Evolutionary conservation across 192 early-diverging fungal genomes (phyloP), one percentile per base, ranked within the genome.

Genomic region (Coemansia interrupta): DNA sequence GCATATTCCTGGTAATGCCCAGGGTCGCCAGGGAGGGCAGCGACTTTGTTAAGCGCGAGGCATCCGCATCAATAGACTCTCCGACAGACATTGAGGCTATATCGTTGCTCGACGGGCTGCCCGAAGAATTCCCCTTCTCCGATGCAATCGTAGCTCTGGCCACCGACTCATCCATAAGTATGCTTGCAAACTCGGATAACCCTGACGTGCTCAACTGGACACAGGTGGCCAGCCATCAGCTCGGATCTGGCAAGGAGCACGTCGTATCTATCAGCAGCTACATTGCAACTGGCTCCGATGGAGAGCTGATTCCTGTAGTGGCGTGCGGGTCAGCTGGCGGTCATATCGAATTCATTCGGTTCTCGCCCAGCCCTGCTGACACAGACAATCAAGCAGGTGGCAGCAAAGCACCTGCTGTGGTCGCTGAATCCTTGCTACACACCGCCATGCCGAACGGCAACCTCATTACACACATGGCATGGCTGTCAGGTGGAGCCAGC

Each of bases 161-260:
- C 15, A 72, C 61, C 65, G 68, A 78, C 45, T 78, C 75, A 3
- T 56, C 58, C 3, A 48, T 78, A 14, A 65, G 61, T 22, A 45
- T 78, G 57, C 58, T 68, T 39, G 61, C 64, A 2, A 38, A 69
- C 3, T 38, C 44, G 23, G 41, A 48, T 4, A 60, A 68, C 32
- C 75, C 69, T 1, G 59, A 68, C 39, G 12, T 41, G 2, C 32
- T 26, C 15, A 63, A 64, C 39, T 78, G 75, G 75, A 30, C 41
- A 10, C 49, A 72, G 38, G 66, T 78, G 12, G 75, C 65, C 11
- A 60, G 46, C 36, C 62, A 63, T n/a, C 56, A 30, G 15, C 62
- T 71, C 40, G 63, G 56, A 3, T 42, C 44, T 3, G 65, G 54
- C 5, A 41, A 36, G 2, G 50, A 61, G 14, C 75, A 65, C 19